A percentile compares a stretch with the other conserved stretches of the same genome.
These are phyloP conservation scores for Balamuthia mandrillaris DNA, from an alignment of 208 protist species.

Conservation along the genomic window DNA sequence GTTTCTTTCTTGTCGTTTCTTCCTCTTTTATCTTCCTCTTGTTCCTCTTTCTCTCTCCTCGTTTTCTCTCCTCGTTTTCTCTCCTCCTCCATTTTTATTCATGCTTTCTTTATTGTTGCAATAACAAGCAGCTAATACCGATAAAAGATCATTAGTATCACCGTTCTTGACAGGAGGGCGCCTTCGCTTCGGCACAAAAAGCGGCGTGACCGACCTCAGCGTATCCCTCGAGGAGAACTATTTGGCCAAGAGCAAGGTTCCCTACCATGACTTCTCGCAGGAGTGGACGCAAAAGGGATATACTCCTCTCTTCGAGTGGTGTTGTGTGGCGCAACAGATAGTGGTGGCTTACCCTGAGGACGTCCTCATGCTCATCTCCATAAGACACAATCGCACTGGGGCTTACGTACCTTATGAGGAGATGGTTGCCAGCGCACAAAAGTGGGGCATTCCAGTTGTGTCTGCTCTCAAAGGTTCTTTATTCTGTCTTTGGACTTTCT, in stretches of 20 bases:
- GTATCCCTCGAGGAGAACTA: no score
- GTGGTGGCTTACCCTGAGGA: slow-evolving; percentile 12
- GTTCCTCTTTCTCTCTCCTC: no score
- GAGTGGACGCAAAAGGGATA: no score
- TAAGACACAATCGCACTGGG: slow-evolving; percentile 8
- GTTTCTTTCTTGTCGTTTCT: no score
- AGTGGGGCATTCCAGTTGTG: background rate
- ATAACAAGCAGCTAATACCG: background rate
- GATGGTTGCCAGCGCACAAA: background rate
- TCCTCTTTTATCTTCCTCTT: no score
- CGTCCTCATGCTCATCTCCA: slow-evolving; percentile 25
- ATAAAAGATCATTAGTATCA: background rate
- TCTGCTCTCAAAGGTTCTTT: no score
- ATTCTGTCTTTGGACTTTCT: no score
- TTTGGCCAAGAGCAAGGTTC: no score
- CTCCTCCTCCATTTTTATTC: no score
- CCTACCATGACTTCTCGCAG: slow-evolving; percentile 6
- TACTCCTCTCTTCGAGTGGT: slow-evolving; percentile 27
- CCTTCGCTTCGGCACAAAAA: background rate
- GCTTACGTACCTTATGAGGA: background rate
- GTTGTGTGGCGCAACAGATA: background rate
- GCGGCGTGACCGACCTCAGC: background rate
- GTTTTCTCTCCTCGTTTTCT: no score
- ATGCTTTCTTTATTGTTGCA: background rate
- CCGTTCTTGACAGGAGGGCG: background rate